Evolutionary conservation across 768 basidiomycete genomes (phyloP).

Genomic region (Agrocybe pediades): DNA sequence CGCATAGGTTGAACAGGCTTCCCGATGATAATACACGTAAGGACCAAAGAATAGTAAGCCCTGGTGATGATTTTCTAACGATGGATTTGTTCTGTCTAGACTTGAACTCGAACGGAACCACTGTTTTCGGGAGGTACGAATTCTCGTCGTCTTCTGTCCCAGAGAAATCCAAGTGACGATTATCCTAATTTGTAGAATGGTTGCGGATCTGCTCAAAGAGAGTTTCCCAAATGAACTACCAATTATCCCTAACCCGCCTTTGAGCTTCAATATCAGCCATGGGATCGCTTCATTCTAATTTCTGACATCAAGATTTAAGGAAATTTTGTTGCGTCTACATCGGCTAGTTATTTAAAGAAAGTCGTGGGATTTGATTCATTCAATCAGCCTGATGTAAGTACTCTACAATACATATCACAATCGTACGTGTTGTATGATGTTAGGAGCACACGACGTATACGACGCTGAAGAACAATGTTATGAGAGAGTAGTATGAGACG

Average conservation of each 20-base stretch:
- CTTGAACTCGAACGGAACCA: slow-evolving; percentile 40
- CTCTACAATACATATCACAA: too few species aligned
- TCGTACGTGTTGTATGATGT: too few species aligned
- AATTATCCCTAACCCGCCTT: slow-evolving; percentile 32
- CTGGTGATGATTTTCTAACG: too few species aligned
- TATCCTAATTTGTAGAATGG: slow-evolving; percentile 31
- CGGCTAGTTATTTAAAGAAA: too few species aligned
- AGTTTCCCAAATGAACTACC: slow-evolving; percentile 38
- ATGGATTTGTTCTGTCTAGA: slow-evolving; percentile 20
- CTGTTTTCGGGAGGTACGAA: slow-evolving; percentile 39
- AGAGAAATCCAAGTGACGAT: neutral
- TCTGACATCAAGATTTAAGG: too few species aligned
- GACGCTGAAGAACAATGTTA: too few species aligned
- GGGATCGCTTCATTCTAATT: slow-evolving; percentile 42
- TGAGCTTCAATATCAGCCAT: slow-evolving; percentile 39
- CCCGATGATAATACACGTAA: slow-evolving; percentile 41
- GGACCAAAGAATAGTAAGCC: too few species aligned
- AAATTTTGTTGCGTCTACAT: too few species aligned
- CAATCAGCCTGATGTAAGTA: too few species aligned
- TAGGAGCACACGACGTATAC: too few species aligned
- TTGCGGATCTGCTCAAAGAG: slow-evolving; percentile 35
- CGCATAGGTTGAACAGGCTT: slow-evolving; percentile 38
- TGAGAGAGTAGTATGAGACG: too few species aligned
- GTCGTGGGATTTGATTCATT: too few species aligned
- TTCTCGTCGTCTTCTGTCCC: neutral